Evolutionary conservation across 768 basidiomycete genomes (phyloP).

Genomic region (Psilocybe cyanescens): DNA sequence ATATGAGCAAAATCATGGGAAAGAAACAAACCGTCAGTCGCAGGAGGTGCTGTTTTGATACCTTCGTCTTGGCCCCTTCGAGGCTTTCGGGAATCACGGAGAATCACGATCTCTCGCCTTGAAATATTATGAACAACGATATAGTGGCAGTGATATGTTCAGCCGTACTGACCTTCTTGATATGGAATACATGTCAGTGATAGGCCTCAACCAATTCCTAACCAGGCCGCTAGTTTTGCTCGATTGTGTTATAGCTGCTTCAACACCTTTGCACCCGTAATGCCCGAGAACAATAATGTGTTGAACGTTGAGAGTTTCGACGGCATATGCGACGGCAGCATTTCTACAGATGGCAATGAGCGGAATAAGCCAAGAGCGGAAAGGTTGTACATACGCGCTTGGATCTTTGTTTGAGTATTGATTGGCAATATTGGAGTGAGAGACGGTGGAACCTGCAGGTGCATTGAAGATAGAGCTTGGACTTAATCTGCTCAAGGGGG

Average conservation of each 20-base stretch:
- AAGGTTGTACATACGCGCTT: conserved; percentile 32
- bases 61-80: conserved; percentile 29
- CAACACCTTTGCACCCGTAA: conserved; percentile 40
- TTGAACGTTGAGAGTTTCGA: conserved; percentile 34
- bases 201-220: conserved; percentile 36
- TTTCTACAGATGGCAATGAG: conserved; percentile 25
- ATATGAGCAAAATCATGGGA: background rate
- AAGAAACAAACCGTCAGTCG: conserved; percentile 26
- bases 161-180: conserved; percentile 31
- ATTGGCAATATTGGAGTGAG: conserved; percentile 39
- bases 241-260: conserved; percentile 32
- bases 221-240: conserved; percentile 24
- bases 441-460: conserved; percentile 33
- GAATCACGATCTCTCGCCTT: conserved; percentile 37
- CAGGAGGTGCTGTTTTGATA: conserved; percentile 22
- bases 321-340: conserved; percentile 37
- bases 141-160: background rate
- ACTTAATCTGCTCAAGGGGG: conserved; percentile 20
- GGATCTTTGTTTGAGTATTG: conserved; percentile 36
- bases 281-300: conserved; percentile 44
- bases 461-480: conserved; percentile 37
- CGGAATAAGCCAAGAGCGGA: background rate
- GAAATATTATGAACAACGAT: background rate
- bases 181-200: conserved; percentile 31
- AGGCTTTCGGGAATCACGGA: conserved; percentile 35